Evolutionary conservation across 1,284 basidiomycete species (phyloP), one percentile per base, ranked within the genome.

Genomic region (Phellopilus nigrolimitatus): DNA sequence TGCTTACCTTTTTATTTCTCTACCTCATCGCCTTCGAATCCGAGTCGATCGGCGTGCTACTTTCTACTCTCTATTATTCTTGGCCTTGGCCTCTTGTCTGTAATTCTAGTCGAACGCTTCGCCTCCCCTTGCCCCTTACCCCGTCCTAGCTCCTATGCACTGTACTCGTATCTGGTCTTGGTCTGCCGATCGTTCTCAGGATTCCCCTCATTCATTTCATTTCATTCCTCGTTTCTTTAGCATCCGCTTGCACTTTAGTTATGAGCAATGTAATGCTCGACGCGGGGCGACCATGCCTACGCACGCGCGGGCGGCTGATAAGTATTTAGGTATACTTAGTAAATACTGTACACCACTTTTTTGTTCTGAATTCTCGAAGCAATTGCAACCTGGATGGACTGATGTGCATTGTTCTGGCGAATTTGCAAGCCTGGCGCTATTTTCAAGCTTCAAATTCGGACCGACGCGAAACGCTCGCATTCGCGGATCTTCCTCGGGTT

Each of bases 291-390:
- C 21, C 4, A 25, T 13, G 28, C 24, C 21, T 22, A 25, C 21
- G 21, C 25, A 36, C 10, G 45, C 34, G 21, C 24, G 25, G 36
- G 27, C 24, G 37, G 36, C 13, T 31, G 30, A 44, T 33, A 44
- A 31, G 27, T 44, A 3, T 17, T 15, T 2, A 7, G 34, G n/a
- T 37, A 37, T 17, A 48, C 46, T 24, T 48, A 48, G 46, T 48
- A 48, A 48, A 48, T 48, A 48, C 21, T 48, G 46, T 48, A 48
- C 31, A 48, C 38, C 46, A 39, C 9, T 17, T 48, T 34, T 34
- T 33, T 43, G 8, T 43, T 43, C 27, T 17, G 38, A 21, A 33
- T 34, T 45, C 17, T 30, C 9, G 27, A 21, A 33, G 9, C 33
- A 6, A 12, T 22, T 41, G 39, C 39, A 13, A 41, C n/a, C n/a